Conservation (phyloP, 768 basidiomycete species). For the Kwoniella europaea region DNA sequence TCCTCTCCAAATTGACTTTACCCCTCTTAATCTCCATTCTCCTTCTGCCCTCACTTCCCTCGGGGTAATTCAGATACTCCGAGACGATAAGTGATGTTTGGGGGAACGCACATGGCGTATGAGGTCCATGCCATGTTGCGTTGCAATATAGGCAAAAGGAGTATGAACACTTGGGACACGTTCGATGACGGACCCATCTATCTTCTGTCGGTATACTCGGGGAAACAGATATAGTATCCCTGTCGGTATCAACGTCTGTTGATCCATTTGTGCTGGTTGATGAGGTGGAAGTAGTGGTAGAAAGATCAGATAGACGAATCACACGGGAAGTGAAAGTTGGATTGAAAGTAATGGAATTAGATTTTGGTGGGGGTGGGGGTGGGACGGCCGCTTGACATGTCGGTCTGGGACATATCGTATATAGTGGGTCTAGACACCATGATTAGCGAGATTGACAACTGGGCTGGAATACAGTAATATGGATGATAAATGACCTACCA, state of each 20-base stretch:
- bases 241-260: not conserved
- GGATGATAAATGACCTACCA: slow-evolving; percentile 60
- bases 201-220: slow-evolving; percentile 58
- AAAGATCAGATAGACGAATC: slow-evolving; percentile 41
- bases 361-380: slow-evolving; percentile 61
- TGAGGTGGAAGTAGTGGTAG: slow-evolving; percentile 10
- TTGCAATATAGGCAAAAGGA: slow-evolving; percentile 84
- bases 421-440: slow-evolving; percentile 69
- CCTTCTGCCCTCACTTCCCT: slow-evolving; percentile 63
- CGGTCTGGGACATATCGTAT: slow-evolving; percentile 77
- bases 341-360: slow-evolving; percentile 28
- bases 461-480: not conserved
- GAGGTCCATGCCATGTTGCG: slow-evolving; percentile 85
- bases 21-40: slow-evolving; percentile 72
- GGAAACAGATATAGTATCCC: not conserved
- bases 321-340: slow-evolving; percentile 26
- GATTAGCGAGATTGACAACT: not conserved
- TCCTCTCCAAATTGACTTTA: slow-evolving; percentile 65
- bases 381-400: slow-evolving; percentile 81
- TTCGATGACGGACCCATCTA: slow-evolving; percentile 74
- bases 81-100: slow-evolving; percentile 69
- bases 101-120: slow-evolving; percentile 71
- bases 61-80: slow-evolving; percentile 69
- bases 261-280: not conserved
- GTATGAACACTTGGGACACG: slow-evolving; percentile 72